Evolutionary conservation across 495 filamentous ascomycete species (phyloP), one percentile per base, ranked within the genome.

Genomic region (Cercophora newfieldiana): DNA sequence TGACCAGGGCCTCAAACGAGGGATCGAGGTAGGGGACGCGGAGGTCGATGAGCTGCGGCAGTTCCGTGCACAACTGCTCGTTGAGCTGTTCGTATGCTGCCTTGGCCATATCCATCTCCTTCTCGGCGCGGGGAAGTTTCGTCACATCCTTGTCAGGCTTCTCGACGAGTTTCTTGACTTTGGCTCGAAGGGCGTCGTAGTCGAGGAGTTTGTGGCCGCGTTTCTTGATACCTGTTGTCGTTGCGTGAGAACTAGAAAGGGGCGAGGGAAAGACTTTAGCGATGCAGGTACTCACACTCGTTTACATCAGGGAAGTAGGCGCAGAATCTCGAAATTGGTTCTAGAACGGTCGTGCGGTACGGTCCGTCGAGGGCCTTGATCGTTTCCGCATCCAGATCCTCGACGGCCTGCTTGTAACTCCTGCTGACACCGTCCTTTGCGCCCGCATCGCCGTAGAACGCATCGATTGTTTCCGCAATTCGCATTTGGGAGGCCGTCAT

Each of bases 401-500:
- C 94, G 19, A 99, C 95, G 0, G 95, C 95, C 74, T 97, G 93
- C 81, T 98, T 99, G 80, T 99, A 99, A 74, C 91, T 94, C 70
- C 94, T 83, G 78, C 90, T 94, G 59, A 99, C 95, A 29, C 95
- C 95, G 73, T 99, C 95, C 67, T 89, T 90, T 44, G 96, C 90
- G 30, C 96, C 96, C 0, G 94, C 91, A 66, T 99, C 95, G 28
- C 95, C 95, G 80, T 99, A 99, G 79, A 99, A 99, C 18, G 95
- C 96, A 76, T 99, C 95, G 78, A 99, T 99, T 12, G 95, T 99
- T 77, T 99, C 95, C 48, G 95, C 95, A 75, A 99, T 99, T 66
- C 96, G 90, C 95, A 99, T 98, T 75, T 99, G 95, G 37, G 94
- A 97, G 2, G 95, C 94, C 28, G 95, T 99, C 95, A 99, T 99